Percentiles rank a stretch among this genome's conserved stretches.
Evolutionary conservation across 164 flowering plant species (phyloP).

Genomic region (Vitis rotundifolia): DNA sequence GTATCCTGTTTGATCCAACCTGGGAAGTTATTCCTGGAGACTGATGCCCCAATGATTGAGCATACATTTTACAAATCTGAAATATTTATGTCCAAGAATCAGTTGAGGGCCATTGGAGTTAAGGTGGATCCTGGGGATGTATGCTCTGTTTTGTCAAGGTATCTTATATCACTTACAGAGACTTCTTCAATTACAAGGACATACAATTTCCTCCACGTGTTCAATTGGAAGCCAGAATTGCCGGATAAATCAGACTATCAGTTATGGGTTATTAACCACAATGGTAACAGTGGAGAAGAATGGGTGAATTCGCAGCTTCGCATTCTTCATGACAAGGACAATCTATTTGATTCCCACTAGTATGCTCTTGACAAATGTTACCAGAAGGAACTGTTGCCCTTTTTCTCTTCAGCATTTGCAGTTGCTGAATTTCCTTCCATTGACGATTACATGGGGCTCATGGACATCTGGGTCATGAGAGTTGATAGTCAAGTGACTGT

Average conservation of each 20-base stretch:
- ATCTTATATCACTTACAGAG: conserved; percentile 4
- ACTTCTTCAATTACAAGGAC: conserved; percentile 9
- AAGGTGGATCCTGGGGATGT: conserved; percentile 7
- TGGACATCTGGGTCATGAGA: conserved; percentile 15
- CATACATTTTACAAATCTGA: conserved; percentile 8
- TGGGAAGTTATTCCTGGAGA: conserved; percentile 9
- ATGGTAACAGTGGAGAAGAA: not conserved
- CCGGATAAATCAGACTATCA: not conserved
- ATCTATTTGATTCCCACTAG: conserved; percentile 9
- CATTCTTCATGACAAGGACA: conserved; percentile 9
- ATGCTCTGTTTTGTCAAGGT: conserved; percentile 2
- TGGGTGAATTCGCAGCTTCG: conserved; percentile 18
- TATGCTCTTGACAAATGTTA: conserved; percentile 16
- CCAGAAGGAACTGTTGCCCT: conserved; percentile 6
- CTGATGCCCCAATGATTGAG: conserved; percentile 25
- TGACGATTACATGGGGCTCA: conserved; percentile 12
- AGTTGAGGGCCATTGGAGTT: conserved; percentile 17
- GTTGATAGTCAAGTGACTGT: not conserved
- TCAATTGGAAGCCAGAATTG: conserved; percentile 7
- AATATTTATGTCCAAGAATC: not conserved
- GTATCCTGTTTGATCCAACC: conserved; percentile 15
- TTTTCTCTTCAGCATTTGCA: conserved; percentile 17
- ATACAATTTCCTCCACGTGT: conserved; percentile 15
- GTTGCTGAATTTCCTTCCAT: conserved; percentile 19
- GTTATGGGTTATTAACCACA: conserved; percentile 16